These are phyloP conservation scores for Bacidia gigantensis DNA, from an alignment of 495 filamentous ascomycete genomes.

Conservation along the genomic window DNA sequence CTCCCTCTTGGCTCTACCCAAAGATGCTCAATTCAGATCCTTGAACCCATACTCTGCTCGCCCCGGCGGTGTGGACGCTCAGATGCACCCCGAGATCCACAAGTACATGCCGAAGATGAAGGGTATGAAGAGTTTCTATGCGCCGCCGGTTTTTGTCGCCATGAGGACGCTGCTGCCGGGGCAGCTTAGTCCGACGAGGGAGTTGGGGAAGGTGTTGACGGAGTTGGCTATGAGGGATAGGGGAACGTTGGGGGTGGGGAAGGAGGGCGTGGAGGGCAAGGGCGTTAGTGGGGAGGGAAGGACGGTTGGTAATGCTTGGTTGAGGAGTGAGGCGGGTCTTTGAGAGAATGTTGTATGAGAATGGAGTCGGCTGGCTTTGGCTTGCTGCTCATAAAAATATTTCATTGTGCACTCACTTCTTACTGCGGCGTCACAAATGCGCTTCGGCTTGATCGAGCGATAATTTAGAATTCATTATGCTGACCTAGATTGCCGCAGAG, in stretches of 20 bases:
- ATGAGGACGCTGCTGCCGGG: conserved; percentile 10
- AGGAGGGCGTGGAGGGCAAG: too few relatives aligned
- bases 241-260: conserved; percentile 24
- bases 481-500: too few relatives aligned
- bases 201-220: conserved; percentile 32
- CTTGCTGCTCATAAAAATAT: too few relatives aligned
- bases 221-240: conserved; percentile 48
- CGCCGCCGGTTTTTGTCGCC: conserved; percentile 2
- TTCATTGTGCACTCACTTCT: too few relatives aligned
- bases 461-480: too few relatives aligned
- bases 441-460: too few relatives aligned
- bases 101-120: conserved; percentile 28
- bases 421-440: too few relatives aligned
- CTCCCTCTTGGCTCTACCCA: conserved; percentile 32
- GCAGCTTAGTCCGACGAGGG: conserved; percentile 24
- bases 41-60: conserved; percentile 26
- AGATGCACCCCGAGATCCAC: conserved; percentile 34
- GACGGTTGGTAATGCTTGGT: conserved; percentile 33
- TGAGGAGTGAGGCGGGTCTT: conserved; percentile 33
- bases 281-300: conserved; percentile 32
- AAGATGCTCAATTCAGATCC: conserved; percentile 28
- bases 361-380: too few relatives aligned
- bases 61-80: conserved; percentile 38
- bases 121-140: conserved; percentile 6
- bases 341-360: too few relatives aligned